Base-by-base conservation (phyloP, 2,329 filamentous ascomycete species). In the Venturia carpophila region DNA sequence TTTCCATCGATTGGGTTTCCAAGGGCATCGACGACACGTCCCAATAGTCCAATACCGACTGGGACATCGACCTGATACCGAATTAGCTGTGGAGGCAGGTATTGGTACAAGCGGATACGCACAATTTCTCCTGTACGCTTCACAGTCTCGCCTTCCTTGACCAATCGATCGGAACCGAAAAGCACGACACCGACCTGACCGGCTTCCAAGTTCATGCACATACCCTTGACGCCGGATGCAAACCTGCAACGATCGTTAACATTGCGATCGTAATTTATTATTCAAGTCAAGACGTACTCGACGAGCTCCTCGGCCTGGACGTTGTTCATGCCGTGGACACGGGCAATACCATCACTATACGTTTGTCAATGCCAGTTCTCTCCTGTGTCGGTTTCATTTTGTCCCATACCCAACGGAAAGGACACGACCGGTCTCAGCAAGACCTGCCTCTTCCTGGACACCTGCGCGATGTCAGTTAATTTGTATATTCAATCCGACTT, bases 171-270 rank as follows among this genome's bases (percentile, higher is more conserved):
- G 78, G 94, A 97, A 88, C 94, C 94, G 87, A 99, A 99, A 78
- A 99, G 87, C 87, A 99, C 94, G 77, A 99, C 92, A 96, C 94
- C 94, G 84, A 99, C 94, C 83, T 97, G 94, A 80, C 94, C 94
- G 81, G 94, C 94, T 85, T 99, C 94, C 83, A 99, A 88, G 90
- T 99, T 99, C 93, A 99, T 97, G 91, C 93, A 97, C 94, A 99
- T 99, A 81, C 94, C 94, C 89, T 97, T 97, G 82, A 97, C 94
- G 81, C 94, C 94, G 71, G 94, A 99, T 76, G 94, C 91, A 85
- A 99, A 99, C 86, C 92, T 97, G 64, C 21, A n/a, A 62, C 21
- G 49, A 65, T 73, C 47, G 68, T 67, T 43, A 34, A 61, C 41
- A 45, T 66, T 67, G 68, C 74, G 70, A 70, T 71, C 66, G 67